Evolutionary conservation across 306 rosid genomes (phyloP).

Genomic region (Glycine tomentella): DNA sequence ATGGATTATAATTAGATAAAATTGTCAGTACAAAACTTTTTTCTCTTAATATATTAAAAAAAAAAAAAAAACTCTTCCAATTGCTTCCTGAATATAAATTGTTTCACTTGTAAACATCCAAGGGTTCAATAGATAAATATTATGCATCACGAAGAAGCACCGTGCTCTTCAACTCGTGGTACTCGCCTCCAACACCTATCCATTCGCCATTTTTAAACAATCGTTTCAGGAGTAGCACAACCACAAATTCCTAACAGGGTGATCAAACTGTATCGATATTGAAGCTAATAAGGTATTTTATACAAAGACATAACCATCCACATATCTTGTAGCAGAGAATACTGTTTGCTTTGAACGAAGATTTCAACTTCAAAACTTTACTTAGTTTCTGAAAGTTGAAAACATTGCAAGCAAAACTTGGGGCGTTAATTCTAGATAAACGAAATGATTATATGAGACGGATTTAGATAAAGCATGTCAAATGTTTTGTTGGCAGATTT

Average conservation of each 20-base stretch:
- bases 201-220: background rate
- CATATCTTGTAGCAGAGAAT: background rate
- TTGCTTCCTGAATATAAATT: too few relatives aligned
- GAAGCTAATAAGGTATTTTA: background rate
- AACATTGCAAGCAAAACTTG: background rate
- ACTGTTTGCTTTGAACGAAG: background rate
- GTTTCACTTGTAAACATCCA: too few relatives aligned
- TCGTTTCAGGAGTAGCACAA: background rate
- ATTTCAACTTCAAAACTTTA: conserved; percentile 2
- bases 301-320: background rate
- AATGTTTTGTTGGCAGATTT: background rate
- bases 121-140: too few relatives aligned
- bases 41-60: too few relatives aligned
- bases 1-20: too few relatives aligned
- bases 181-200: background rate
- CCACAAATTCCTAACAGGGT: background rate
- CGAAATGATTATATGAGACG: background rate
- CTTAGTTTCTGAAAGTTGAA: background rate
- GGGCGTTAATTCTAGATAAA: background rate
- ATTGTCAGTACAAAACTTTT: too few relatives aligned
- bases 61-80: too few relatives aligned
- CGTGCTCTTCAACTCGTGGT: background rate
- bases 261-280: background rate
- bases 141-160: too few relatives aligned
- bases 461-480: background rate